Base-by-base conservation (phyloP, 1,139 yeast genomes). In the Wickerhamomyces sp. region DNA sequence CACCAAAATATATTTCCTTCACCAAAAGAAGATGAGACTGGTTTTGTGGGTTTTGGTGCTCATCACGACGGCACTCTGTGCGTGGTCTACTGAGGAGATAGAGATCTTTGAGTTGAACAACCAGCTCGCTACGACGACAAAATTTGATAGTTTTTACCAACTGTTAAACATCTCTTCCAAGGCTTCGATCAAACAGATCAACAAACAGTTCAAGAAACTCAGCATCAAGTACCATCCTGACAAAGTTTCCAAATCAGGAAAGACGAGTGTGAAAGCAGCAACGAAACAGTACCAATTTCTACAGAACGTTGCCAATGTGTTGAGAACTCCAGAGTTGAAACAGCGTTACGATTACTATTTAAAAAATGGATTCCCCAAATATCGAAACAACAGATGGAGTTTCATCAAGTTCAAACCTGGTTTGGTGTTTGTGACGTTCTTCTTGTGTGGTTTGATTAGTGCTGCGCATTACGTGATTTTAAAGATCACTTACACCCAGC, bases 211-310 rank as follows among this genome's bases (percentile, higher is more conserved):
- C 62, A 75, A 87, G 53, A 77, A 75, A 46, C 57, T 81, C 29
- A 79, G 95, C 4, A 70, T 84, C 36, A 69, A 67, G 39, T 66
- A 84, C 46, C 96, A 89, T 54, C 96, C 97, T 0, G 97, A 91
- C 57, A 88, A 86, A 57, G 60, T 70, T 37, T 53, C 64, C 29
- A 68, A 69, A 23, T 56, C 59, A 28, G 52, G 17, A 14, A 22
- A 21, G 11, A 3, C 17, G 2, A 14, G 18, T 9, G 22, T 52
- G 35, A 63, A 59, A 44, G 61, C 62, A 44, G 49, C 42, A 11
- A 38, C 31, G 20, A 45, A 49, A 28, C 34, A 45, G 13, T 49
- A 38, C 25, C 51, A 49, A 32, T 37, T 38, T 10, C 30, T 49
- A 15, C 47, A 47, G 21, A 26, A 46, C 20, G 31, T 46, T 24